Evolutionary conservation across 768 basidiomycete genomes (phyloP).

Genomic region (Xerocomus potaroensis): DNA sequence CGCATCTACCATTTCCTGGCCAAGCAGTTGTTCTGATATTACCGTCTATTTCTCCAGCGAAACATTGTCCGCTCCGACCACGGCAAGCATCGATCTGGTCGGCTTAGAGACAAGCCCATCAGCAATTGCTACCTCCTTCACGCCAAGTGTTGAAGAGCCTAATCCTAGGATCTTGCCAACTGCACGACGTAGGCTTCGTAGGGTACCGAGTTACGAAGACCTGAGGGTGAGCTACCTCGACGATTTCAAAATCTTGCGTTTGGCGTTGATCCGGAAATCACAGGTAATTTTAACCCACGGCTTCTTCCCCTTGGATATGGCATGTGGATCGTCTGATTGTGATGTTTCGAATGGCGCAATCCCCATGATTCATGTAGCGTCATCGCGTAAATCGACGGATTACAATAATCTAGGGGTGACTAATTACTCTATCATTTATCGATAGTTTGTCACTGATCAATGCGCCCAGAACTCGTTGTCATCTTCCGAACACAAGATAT

Average conservation of each 20-base stretch:
- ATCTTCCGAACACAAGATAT: neutral
- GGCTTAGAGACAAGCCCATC: conserved; percentile 1
- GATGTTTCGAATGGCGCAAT: neutral
- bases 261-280: neutral
- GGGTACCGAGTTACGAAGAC: conserved; percentile 15
- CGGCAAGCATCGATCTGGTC: neutral
- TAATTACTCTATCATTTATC: neutral
- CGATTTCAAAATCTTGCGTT: too few species aligned
- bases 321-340: neutral
- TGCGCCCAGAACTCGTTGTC: conserved; percentile 4
- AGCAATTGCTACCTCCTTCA: conserved; percentile 11
- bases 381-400: neutral
- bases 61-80: conserved; percentile 2
- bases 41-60: conserved; percentile 7
- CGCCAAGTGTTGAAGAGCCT: conserved; percentile 18
- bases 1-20: neutral
- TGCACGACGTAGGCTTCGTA: conserved; percentile 12
- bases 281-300: neutral
- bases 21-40: neutral
- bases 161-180: neutral
- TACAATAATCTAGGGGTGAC: conserved; percentile 2
- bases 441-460: conserved; percentile 1
- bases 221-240: conserved; percentile 9
- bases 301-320: neutral
- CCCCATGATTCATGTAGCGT: neutral